phyloP scores from a whole-genome alignment of 805 yeast species.

The Teunomyces panamensis region DNA sequence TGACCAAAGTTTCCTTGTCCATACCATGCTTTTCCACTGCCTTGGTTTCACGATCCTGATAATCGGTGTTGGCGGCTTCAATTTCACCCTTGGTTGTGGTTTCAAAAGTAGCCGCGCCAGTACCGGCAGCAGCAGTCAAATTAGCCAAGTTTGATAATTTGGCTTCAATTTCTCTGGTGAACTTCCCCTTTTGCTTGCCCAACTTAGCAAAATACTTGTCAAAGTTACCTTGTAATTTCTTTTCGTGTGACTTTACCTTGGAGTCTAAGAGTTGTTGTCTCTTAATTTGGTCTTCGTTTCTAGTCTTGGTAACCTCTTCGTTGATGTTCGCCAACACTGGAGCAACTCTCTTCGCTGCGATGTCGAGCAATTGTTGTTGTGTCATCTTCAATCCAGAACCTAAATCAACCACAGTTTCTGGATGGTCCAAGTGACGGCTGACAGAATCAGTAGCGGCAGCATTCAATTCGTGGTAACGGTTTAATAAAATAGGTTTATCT shows the following conservation, averaged over 20 bases:
- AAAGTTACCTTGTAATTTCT: conserved; percentile 34
- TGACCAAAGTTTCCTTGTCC: conserved; percentile 41
- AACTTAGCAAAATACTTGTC: conserved; percentile 37
- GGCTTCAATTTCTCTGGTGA: conserved; percentile 41
- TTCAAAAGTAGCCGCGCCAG: conserved; percentile 37
- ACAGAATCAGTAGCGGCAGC: conserved; percentile 46
- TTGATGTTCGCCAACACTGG: conserved; percentile 53
- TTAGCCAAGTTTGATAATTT: conserved; percentile 24
- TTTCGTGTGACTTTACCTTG: conserved; percentile 34
- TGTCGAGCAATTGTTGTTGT: conserved; percentile 52
- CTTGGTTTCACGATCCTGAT: conserved; percentile 42
- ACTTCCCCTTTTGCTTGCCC: conserved; percentile 34
- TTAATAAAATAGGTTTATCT: conserved; percentile 48
- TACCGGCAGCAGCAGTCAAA: conserved; percentile 25
- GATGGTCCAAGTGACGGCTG: conserved; percentile 45
- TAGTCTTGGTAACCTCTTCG: conserved; percentile 44
- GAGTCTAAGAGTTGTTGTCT: conserved; percentile 36
- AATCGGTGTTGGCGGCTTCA: conserved; percentile 43
- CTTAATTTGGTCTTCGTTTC: conserved; percentile 42
- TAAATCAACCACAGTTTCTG: conserved; percentile 47
- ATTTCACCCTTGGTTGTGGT: conserved; percentile 41
- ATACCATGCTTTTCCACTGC: conserved; percentile 46
- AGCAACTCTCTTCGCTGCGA: conserved; percentile 54
- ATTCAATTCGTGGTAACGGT: conserved; percentile 49
- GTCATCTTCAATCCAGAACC: conserved; percentile 56